Conservation (phyloP, 1,284 basidiomycete genomes). For the Austroboletus novae-zelandiae region DNA sequence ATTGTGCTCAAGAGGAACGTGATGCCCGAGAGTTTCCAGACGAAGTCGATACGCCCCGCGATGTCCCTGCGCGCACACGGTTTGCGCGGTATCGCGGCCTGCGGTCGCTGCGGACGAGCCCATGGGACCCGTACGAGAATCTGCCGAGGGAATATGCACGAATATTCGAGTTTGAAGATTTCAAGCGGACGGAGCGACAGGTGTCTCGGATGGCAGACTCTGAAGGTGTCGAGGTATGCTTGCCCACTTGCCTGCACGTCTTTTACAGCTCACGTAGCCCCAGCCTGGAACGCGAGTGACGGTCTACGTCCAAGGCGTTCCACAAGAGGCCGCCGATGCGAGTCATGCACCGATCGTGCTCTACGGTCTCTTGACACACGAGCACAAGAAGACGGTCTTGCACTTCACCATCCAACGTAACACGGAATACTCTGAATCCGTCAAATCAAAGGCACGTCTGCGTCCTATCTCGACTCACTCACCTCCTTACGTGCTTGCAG, state of each 20-base stretch:
- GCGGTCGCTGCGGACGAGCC: constrained; percentile 90
- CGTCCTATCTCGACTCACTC: neutral
- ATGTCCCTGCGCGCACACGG: constrained; percentile 80
- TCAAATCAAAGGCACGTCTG: constrained; percentile 80
- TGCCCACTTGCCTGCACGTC: neutral
- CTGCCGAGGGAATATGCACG: constrained; percentile 91
- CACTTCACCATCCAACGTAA: constrained; percentile 95
- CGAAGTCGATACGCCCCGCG: constrained; percentile 94
- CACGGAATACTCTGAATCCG: constrained; percentile 88
- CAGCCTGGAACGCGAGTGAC: constrained; percentile 82
- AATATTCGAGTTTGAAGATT: constrained; percentile 98
- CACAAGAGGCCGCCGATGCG: constrained; percentile 45
- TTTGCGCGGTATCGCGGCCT: constrained; percentile 94
- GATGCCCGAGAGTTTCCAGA: constrained; percentile 90
- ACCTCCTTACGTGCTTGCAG: constrained; percentile 35
- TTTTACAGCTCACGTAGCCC: neutral
- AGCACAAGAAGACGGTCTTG: constrained; percentile 93
- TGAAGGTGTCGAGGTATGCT: constrained; percentile 59
- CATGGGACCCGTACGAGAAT: constrained; percentile 98
- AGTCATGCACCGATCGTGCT: constrained; percentile 60
- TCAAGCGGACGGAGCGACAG: constrained; percentile 78
- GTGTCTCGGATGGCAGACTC: constrained; percentile 67
- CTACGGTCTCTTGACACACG: constrained; percentile 89
- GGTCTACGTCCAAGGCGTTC: constrained; percentile 71
- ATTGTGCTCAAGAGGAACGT: constrained; percentile 66